phyloP scores from a whole-genome alignment of 768 basidiomycete species.

The Boletus pseudopeckii region DNA sequence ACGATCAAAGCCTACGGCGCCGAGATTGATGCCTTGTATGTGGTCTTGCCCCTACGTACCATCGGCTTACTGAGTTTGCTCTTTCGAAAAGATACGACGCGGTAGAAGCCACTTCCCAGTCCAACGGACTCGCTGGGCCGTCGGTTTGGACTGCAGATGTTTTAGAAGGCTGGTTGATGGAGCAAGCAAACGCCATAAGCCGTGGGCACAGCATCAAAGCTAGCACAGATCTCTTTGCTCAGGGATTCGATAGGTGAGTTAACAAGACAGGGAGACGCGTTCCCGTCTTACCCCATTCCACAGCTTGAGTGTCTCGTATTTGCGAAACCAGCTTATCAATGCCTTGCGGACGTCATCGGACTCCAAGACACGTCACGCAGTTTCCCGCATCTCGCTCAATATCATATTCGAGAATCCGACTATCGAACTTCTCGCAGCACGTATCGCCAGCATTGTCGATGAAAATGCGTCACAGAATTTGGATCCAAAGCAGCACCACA shows the following conservation, averaged over 20 bases:
- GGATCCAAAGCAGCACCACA: neutral
- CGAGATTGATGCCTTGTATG: conserved; percentile 23
- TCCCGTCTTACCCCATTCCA: neutral
- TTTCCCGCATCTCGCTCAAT: conserved; percentile 23
- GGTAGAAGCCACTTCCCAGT: neutral
- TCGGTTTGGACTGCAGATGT: neutral
- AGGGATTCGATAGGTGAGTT: conserved; percentile 34
- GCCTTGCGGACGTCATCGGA: conserved; percentile 26
- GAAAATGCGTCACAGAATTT: neutral
- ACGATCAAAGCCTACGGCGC: conserved; percentile 16
- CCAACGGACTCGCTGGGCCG: neutral
- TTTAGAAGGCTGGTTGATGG: conserved; percentile 6
- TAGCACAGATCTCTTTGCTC: conserved; percentile 20
- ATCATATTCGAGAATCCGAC: conserved; percentile 39
- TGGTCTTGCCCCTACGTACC: neutral
- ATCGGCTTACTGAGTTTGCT: neutral
- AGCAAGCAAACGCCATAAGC: neutral
- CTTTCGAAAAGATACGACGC: conserved; percentile 4
- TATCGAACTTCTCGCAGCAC: conserved; percentile 16
- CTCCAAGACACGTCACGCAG: conserved; percentile 15
- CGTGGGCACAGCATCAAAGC: neutral
- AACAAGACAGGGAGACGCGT: no score
- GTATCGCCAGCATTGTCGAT: conserved; percentile 5
- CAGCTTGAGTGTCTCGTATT: conserved; percentile 23
- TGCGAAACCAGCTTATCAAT: conserved; percentile 9